These are phyloP conservation scores for Apostasia ramifera DNA, from an alignment of 106 monocot species.

Conservation along the genomic window DNA sequence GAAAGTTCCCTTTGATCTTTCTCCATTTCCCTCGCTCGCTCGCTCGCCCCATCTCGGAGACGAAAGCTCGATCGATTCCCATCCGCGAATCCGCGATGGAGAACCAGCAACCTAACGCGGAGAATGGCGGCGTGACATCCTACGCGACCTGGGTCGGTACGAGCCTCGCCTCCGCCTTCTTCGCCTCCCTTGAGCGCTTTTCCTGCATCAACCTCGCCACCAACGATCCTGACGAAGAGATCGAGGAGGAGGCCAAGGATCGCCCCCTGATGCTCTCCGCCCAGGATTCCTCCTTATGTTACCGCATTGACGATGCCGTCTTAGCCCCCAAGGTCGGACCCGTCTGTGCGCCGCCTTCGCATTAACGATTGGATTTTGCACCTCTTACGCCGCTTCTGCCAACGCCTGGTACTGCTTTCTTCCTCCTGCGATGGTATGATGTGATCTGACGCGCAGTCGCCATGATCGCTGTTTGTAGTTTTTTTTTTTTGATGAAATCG, in stretches of 20 bases:
- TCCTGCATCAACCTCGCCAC: constrained; percentile 8
- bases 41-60: background rate
- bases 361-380: background rate
- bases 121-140: background rate
- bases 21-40: no score
- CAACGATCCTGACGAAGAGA: constrained; percentile 2
- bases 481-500: background rate
- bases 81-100: background rate
- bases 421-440: background rate
- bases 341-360: background rate
- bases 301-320: background rate
- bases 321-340: background rate
- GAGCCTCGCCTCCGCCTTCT: constrained; percentile 1
- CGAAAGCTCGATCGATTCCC: background rate
- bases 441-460: background rate
- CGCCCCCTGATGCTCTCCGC: background rate
- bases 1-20: no score
- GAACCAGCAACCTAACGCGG: background rate
- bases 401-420: background rate
- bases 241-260: constrained; percentile 4
- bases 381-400: no score
- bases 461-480: background rate
- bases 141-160: constrained; percentile 4
- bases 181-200: constrained; percentile 8
- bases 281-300: background rate